phyloP scores from a whole-genome alignment of 208 protist species.

The Trypanosoma theileri region DNA sequence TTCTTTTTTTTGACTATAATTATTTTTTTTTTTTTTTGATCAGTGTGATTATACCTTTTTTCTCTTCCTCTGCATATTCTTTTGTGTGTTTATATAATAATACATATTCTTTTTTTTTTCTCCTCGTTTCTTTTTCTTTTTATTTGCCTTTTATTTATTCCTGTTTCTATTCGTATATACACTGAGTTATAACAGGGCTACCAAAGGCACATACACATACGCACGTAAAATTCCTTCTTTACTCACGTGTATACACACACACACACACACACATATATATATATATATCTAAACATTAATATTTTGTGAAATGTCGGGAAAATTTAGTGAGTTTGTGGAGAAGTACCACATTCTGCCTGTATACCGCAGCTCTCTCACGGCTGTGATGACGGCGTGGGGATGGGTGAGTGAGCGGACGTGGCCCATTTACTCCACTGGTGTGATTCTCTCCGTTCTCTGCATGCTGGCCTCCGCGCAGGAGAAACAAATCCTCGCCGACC shows the following conservation, averaged over 20 bases:
- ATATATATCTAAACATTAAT: slow-evolving; percentile 5
- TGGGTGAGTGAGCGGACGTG: slow-evolving; percentile 70
- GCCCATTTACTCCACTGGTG: slow-evolving; percentile 76
- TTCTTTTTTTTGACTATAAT: slow-evolving; percentile 2
- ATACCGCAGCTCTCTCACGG: slow-evolving; percentile 25
- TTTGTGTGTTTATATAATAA: neutral
- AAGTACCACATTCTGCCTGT: slow-evolving; percentile 38
- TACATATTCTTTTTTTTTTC: neutral
- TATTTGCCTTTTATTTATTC: neutral
- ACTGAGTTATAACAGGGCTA: too few relatives aligned
- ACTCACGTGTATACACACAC: neutral
- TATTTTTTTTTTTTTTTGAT: slow-evolving; percentile 11
- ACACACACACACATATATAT: slow-evolving; percentile 8
- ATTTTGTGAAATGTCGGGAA: slow-evolving; percentile 30
- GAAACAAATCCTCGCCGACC: slow-evolving; percentile 86
- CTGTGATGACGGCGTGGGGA: slow-evolving; percentile 37
- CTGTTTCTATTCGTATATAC: neutral
- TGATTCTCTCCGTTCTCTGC: slow-evolving; percentile 72
- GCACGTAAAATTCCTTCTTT: too few relatives aligned
- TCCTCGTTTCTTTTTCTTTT: neutral
- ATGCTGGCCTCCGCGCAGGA: slow-evolving; percentile 74
- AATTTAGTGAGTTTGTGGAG: slow-evolving; percentile 43
- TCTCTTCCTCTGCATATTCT: neutral
- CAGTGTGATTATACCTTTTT: neutral
- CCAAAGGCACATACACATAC: too few relatives aligned